Percentiles rank a stretch among this genome's conserved stretches.
Conservation (phyloP, 2,329 filamentous ascomycete genomes). For the Diaporthe ilicicola region DNA sequence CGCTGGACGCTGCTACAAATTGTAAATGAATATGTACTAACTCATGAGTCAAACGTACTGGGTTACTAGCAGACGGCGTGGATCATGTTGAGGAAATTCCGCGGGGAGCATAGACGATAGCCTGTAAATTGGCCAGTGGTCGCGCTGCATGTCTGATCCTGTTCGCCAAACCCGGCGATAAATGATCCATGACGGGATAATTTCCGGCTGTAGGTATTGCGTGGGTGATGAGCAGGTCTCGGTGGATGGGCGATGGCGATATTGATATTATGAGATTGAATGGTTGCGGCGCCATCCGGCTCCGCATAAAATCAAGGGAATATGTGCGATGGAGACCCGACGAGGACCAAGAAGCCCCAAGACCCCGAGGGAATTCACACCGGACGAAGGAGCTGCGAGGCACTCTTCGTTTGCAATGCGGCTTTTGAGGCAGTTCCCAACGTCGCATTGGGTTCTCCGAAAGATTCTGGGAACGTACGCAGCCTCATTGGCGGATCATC, state of each 20-base stretch:
- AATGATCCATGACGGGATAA: not conserved
- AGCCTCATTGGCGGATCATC: conserved; percentile 51
- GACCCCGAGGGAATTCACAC: not conserved
- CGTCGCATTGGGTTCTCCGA: not conserved
- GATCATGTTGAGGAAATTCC: not conserved
- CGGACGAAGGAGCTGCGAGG: not conserved
- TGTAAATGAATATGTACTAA: not conserved
- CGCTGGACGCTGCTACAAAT: not conserved
- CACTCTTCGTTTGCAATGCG: not conserved
- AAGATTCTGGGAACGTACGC: not conserved
- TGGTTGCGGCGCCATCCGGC: not conserved
- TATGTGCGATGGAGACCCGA: not conserved
- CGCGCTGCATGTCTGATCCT: not conserved
- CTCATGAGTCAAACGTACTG: not conserved
- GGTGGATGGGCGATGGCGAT: not conserved
- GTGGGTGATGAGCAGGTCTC: not conserved
- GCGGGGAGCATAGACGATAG: not conserved
- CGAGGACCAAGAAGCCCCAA: not conserved
- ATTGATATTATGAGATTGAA: not conserved
- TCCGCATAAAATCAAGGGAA: not conserved
- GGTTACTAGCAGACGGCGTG: no score
- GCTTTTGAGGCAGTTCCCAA: not conserved
- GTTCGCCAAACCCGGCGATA: not conserved
- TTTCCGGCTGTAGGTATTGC: not conserved
- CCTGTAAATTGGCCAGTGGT: not conserved